Evolutionary conservation across 352 stramenopile genomes (phyloP).

Genomic region (Globisporangium echinulatum): DNA sequence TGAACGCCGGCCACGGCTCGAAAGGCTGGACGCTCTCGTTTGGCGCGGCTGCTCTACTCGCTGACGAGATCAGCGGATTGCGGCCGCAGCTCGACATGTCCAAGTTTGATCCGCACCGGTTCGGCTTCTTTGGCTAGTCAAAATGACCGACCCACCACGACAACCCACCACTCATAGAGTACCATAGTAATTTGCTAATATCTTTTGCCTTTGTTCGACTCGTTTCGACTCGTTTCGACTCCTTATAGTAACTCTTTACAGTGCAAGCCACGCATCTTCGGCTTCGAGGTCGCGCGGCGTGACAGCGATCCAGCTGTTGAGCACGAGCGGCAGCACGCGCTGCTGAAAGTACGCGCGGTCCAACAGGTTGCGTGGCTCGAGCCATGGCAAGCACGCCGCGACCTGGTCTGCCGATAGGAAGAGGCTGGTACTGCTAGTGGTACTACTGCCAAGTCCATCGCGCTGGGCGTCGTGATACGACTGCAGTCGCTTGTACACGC

Average conservation of each 20-base stretch:
- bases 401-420: slow-evolving; percentile 39
- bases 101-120: slow-evolving; percentile 78
- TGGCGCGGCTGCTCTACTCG: slow-evolving; percentile 63
- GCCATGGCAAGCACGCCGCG: slow-evolving; percentile 26
- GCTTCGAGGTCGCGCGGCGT: slow-evolving; percentile 15
- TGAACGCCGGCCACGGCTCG: slow-evolving; percentile 81
- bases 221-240: neutral
- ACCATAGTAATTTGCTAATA: neutral
- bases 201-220: neutral
- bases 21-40: slow-evolving; percentile 86
- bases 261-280: slow-evolving; percentile 22
- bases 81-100: slow-evolving; percentile 74
- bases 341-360: slow-evolving; percentile 21
- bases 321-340: slow-evolving; percentile 27
- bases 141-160: neutral
- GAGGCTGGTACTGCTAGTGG: neutral
- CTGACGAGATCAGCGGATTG: slow-evolving; percentile 73
- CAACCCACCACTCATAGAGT: neutral
- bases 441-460: neutral
- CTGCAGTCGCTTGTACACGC: slow-evolving; percentile 27
- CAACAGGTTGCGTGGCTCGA: slow-evolving; percentile 3
- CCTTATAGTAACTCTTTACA: slow-evolving; percentile 2
- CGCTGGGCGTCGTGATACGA: slow-evolving; percentile 23
- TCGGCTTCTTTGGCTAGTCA: slow-evolving; percentile 58
- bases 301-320: slow-evolving; percentile 30